Evolutionary conservation across 306 rosid species (phyloP).

Genomic region (Pyrus communis): DNA sequence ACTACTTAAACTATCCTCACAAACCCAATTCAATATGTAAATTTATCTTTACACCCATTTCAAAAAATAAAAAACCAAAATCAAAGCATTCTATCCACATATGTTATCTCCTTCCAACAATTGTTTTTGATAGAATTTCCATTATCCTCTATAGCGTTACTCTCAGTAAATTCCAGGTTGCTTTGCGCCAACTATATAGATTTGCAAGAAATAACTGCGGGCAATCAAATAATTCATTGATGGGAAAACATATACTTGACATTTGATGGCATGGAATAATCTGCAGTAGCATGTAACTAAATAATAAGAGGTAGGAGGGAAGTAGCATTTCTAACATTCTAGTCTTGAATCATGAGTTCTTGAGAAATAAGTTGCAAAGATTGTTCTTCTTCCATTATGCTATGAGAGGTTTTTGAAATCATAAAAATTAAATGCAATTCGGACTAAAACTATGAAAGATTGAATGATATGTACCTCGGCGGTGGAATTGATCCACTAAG

Average conservation of each 20-base stretch:
- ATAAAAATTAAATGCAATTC: constrained; percentile 12
- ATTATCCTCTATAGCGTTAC: too few species aligned
- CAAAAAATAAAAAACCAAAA: too few species aligned
- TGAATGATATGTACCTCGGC: constrained; percentile 76
- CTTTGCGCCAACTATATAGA: not conserved
- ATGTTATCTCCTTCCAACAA: too few species aligned
- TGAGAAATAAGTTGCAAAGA: constrained; percentile 68
- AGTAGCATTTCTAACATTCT: constrained; percentile 49
- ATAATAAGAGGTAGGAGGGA: constrained; percentile 58
- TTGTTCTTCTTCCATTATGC: constrained; percentile 94
- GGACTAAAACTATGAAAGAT: constrained; percentile 28
- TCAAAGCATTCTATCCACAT: too few species aligned
- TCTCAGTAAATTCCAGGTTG: too few species aligned
- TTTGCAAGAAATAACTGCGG: not conserved
- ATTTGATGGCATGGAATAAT: constrained; percentile 80
- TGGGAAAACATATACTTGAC: constrained; percentile 43
- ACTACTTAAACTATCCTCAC: too few species aligned
- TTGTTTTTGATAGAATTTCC: too few species aligned
- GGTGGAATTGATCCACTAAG: constrained; percentile 64
- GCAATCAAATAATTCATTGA: constrained; percentile 2
- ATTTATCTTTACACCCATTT: too few species aligned
- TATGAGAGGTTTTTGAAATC: constrained; percentile 26
- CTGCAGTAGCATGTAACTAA: constrained; percentile 78
- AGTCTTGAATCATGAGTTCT: constrained; percentile 66
- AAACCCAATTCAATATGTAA: too few species aligned